Evolutionary conservation across 2,329 filamentous ascomycete species (phyloP), one percentile per base, ranked within the genome.

Genomic region (Sarocladiaceae sp.): DNA sequence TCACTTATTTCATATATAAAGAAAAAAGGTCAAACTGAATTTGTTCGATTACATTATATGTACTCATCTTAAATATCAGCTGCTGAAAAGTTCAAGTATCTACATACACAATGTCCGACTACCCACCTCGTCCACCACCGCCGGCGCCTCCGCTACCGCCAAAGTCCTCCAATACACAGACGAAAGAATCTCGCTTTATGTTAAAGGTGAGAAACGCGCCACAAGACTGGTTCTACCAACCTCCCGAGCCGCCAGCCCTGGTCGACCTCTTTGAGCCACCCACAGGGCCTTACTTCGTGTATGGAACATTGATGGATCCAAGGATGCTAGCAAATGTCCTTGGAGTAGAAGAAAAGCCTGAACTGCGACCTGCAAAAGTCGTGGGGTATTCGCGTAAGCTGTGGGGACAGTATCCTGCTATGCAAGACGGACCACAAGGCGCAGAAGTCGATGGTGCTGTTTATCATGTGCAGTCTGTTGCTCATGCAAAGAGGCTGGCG

Each of bases 241-340:
- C 40, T 43, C 12, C 40, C n/a, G 20, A 43, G 40, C 40, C 40
- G n/a, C 33, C 33, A 35, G 33, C 33, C 33, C 33, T 35, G 6
- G 33, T 35, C 16, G 33, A 35, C 34, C 23, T 41, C 34, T 32
- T 39, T 20, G 31, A 37, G 31, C 43, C 43, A 33, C 43, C 43
- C 21, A 45, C 32, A 37, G 43, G 43, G 16, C 43, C 43, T 10
- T 45, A 45, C 43, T 45, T 45, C 15, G 43, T 45, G 20, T 45
- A 45, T 20, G 43, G 43, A 29, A 35, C 43, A 18, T 29, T 45
- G 32, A 45, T 45, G 43, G 43, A 45, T 45, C 43, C 31, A 26
- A 29, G 6, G 18, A 45, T 45, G 32, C 43, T 27, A 26, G 31
- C 43, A 11, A 33, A 45, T 18, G 21, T 45, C 15, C 32, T 45